phyloP scores from a whole-genome alignment of 805 yeast species.

The Sugiyamaella valdiviana region DNA sequence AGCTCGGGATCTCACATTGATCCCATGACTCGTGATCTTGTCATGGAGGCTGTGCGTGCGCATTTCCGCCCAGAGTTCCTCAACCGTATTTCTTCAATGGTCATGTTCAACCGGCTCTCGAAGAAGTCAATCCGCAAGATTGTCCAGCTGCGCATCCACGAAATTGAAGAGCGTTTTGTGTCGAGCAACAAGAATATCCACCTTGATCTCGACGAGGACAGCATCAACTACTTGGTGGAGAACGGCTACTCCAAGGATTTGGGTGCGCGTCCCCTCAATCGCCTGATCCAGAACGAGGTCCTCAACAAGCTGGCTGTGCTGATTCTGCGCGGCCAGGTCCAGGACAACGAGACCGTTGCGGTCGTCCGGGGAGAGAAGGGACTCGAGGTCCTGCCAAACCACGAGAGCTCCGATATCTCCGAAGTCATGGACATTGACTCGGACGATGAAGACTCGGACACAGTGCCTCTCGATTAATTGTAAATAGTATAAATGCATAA shows the following conservation, averaged over 20 bases:
- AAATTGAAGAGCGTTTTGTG: conserved; percentile 79
- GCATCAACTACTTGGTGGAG: conserved; percentile 73
- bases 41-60: conserved; percentile 73
- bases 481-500: not conserved
- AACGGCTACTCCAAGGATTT: conserved; percentile 88
- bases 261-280: conserved; percentile 91
- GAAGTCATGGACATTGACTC: conserved; percentile 36
- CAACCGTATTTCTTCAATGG: conserved; percentile 90
- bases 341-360: conserved; percentile 79
- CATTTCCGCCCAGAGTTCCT: conserved; percentile 98
- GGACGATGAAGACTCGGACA: conserved; percentile 23
- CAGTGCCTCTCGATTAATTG: not conserved
- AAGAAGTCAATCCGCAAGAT: conserved; percentile 88
- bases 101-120: conserved; percentile 87
- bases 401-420: conserved; percentile 60
- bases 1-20: conserved; percentile 54
- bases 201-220: conserved; percentile 66
- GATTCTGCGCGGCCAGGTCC: conserved; percentile 77
- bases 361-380: conserved; percentile 56
- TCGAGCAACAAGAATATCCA: conserved; percentile 73
- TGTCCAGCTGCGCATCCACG: conserved; percentile 75
- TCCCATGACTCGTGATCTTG: conserved; percentile 63
- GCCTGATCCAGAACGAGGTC: conserved; percentile 83
- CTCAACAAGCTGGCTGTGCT: conserved; percentile 86
- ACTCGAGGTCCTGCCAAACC: conserved; percentile 79